phyloP scores from a whole-genome alignment of 495 filamentous ascomycete species.

The Copromyces sp. region DNA sequence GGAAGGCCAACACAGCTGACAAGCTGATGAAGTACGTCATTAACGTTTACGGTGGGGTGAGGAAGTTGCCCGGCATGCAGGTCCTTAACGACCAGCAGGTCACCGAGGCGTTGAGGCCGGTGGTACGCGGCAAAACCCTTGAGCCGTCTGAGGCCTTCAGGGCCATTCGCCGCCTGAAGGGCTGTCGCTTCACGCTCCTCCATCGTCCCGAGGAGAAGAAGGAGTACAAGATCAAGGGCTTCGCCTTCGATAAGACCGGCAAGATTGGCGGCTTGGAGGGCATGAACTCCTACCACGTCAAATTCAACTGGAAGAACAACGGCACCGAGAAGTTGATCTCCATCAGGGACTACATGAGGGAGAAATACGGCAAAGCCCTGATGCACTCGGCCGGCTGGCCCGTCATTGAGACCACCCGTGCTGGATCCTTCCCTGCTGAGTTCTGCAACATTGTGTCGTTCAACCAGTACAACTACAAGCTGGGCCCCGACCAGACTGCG shows the following conservation, averaged over 20 bases:
- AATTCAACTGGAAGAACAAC: conserved; percentile 47
- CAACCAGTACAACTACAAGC: conserved; percentile 72
- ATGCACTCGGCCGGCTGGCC: conserved; percentile 46
- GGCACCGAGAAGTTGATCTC: conserved; percentile 34
- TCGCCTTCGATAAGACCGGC: conserved; percentile 28
- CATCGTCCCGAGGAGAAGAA: conserved; percentile 44
- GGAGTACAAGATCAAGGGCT: conserved; percentile 52
- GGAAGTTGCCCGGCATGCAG: background rate
- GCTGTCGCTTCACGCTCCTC: conserved; percentile 55
- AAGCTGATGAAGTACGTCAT: conserved; percentile 18
- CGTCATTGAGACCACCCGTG: conserved; percentile 58
- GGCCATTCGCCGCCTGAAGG: conserved; percentile 46
- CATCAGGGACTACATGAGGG: conserved; percentile 57
- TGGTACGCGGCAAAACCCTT: background rate
- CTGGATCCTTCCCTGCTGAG: conserved; percentile 69
- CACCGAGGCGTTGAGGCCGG: background rate
- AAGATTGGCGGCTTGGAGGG: conserved; percentile 26
- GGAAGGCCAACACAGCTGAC: conserved; percentile 19
- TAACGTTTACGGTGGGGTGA: background rate
- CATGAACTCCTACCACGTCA: conserved; percentile 42
- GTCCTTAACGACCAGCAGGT: background rate
- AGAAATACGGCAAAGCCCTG: conserved; percentile 46
- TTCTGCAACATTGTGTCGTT: conserved; percentile 43
- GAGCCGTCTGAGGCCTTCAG: conserved; percentile 32
- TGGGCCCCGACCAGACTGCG: conserved; percentile 57